phyloP scores from a whole-genome alignment of 116 monocot species.

The Iris pallida region DNA sequence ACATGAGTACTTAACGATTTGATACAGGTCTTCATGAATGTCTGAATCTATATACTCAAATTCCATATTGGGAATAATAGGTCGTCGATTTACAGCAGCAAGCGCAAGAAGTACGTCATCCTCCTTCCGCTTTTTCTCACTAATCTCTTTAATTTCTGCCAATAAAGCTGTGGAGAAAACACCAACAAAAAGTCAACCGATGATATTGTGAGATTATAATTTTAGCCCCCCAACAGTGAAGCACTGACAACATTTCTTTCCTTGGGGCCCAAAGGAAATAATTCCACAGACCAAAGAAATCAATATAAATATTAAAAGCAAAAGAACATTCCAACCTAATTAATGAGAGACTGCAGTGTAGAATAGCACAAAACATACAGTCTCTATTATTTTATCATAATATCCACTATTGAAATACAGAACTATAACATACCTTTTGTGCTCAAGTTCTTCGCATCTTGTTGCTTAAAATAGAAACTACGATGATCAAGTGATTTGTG shows the following conservation, averaged over 20 bases:
- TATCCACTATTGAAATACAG: too few relatives aligned
- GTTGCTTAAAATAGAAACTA: constrained; percentile 99
- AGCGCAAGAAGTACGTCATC: constrained; percentile 80
- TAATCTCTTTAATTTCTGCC: constrained; percentile 87
- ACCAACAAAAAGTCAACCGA: neutral
- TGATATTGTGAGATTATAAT: neutral
- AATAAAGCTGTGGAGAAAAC: constrained; percentile 46
- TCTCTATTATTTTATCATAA: too few relatives aligned
- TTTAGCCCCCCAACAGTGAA: too few relatives aligned
- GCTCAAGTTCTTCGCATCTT: constrained; percentile 88
- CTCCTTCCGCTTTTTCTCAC: constrained; percentile 76
- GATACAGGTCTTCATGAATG: constrained; percentile 71
- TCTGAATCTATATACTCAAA: constrained; percentile 62
- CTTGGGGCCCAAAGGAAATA: neutral
- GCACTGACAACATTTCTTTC: neutral
- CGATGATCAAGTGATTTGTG: constrained; percentile 94
- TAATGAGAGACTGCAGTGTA: too few relatives aligned
- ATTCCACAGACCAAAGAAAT: neutral
- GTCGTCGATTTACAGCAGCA: constrained; percentile 60
- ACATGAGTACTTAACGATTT: constrained; percentile 84
- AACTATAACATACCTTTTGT: constrained; percentile 66
- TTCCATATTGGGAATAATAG: constrained; percentile 69
- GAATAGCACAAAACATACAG: too few relatives aligned
- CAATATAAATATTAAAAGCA: neutral
- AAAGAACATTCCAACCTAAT: too few relatives aligned